A percentile compares a stretch with the other conserved stretches of the same genome.
phyloP scores from a whole-genome alignment of 495 filamentous ascomycete species.

The Pseudevernia furfuracea region DNA sequence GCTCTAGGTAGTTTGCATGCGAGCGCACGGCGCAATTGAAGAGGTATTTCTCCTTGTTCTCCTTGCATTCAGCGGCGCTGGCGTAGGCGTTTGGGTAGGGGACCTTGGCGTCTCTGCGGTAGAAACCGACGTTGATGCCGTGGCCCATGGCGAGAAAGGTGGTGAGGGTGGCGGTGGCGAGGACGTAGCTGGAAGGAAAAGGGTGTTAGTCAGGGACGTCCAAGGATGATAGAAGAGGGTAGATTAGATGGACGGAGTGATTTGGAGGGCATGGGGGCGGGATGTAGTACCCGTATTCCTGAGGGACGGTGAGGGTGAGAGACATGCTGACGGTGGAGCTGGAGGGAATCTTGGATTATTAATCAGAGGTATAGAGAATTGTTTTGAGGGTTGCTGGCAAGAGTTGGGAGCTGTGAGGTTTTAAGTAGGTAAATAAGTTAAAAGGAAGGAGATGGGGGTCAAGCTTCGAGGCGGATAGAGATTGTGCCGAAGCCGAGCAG shows the following conservation, averaged over 20 bases:
- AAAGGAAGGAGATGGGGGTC: too few species aligned
- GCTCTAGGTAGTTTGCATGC: conserved; percentile 65
- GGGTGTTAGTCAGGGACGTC: background rate
- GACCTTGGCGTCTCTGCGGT: conserved; percentile 50
- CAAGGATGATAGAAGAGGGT: background rate
- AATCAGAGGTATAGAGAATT: too few species aligned
- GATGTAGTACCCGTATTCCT: conserved; percentile 42
- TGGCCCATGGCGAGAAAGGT: conserved; percentile 46
- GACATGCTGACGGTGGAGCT: conserved; percentile 2
- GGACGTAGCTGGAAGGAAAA: conserved; percentile 41
- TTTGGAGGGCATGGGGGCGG: background rate
- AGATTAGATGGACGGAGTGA: background rate
- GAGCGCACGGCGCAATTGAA: conserved; percentile 69
- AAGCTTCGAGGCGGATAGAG: background rate
- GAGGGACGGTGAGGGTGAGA: conserved; percentile 34
- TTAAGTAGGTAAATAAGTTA: background rate
- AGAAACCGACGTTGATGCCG: conserved; percentile 32
- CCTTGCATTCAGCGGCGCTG: conserved; percentile 49
- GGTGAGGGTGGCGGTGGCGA: conserved; percentile 52
- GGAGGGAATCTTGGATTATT: background rate
- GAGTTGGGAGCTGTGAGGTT: background rate
- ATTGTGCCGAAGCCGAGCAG: background rate
- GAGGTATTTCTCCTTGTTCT: conserved; percentile 40
- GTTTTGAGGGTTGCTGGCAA: background rate
- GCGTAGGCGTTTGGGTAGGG: conserved; percentile 60